phyloP scores from a whole-genome alignment of 805 yeast genomes.

The Hanseniaspora thailandica region DNA sequence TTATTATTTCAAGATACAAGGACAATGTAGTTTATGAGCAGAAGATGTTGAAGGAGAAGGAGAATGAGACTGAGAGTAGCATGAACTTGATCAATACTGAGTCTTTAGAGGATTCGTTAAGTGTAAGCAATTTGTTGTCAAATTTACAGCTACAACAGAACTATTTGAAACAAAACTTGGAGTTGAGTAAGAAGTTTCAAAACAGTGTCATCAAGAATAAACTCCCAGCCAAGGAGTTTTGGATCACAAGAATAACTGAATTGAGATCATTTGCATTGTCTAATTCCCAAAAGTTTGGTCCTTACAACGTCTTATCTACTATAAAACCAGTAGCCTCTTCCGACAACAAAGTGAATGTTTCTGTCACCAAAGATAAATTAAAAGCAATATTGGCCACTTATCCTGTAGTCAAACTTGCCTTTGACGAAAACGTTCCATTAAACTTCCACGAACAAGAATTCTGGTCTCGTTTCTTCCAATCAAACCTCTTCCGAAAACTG shows the following conservation, averaged over 20 bases:
- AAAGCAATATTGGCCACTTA: slow-evolving; percentile 82
- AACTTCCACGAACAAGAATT: slow-evolving; percentile 74
- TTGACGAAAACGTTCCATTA: slow-evolving; percentile 80
- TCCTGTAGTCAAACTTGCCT: slow-evolving; percentile 82
- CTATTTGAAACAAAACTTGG: slow-evolving; percentile 55
- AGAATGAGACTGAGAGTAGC: slow-evolving; percentile 22
- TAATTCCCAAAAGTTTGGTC: slow-evolving; percentile 75
- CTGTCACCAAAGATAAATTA: slow-evolving; percentile 81
- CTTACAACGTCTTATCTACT: slow-evolving; percentile 85
- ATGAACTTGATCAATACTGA: slow-evolving; percentile 28
- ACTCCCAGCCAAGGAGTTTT: slow-evolving; percentile 69
- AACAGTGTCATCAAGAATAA: slow-evolving; percentile 75
- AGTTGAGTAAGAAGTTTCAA: slow-evolving; percentile 62
- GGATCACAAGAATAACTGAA: slow-evolving; percentile 71
- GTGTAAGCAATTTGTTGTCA: slow-evolving; percentile 47
- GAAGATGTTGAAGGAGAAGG: slow-evolving; percentile 23
- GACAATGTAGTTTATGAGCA: slow-evolving; percentile 38
- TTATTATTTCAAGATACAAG: slow-evolving; percentile 54
- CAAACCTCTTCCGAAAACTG: slow-evolving; percentile 72
- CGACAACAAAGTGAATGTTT: slow-evolving; percentile 87
- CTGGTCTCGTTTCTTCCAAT: slow-evolving; percentile 91
- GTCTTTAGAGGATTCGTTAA: slow-evolving; percentile 37
- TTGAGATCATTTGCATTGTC: slow-evolving; percentile 79
- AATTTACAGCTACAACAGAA: slow-evolving; percentile 72
- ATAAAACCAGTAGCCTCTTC: slow-evolving; percentile 87